phyloP scores from a whole-genome alignment of 78 protist species.

The Trichosphaerium sp. region DNA sequence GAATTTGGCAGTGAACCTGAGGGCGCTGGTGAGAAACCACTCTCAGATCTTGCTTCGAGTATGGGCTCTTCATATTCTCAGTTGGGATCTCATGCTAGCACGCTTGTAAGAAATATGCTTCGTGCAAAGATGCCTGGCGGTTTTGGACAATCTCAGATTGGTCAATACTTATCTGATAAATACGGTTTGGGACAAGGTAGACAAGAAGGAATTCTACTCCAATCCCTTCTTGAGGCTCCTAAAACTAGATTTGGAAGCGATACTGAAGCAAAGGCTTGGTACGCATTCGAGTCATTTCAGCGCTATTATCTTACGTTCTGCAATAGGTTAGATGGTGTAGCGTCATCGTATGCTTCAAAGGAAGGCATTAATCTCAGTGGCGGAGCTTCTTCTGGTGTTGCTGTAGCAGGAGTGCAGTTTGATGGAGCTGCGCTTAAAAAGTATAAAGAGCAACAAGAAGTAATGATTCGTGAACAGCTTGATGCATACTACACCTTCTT shows the following conservation, averaged over 20 bases:
- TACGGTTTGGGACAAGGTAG: slow-evolving; percentile 5
- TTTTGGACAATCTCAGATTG: not conserved
- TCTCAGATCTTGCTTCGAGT: slow-evolving; percentile 1
- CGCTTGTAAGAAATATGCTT: not conserved
- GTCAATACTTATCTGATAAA: not conserved
- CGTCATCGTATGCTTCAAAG: not conserved
- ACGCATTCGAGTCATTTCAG: no score
- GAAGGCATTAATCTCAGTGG: slow-evolving; percentile 6
- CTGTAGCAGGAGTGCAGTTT: not conserved
- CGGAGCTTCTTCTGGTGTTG: slow-evolving; percentile 1
- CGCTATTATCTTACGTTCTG: no score
- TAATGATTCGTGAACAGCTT: not conserved
- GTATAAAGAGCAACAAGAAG: not conserved
- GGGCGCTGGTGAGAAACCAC: slow-evolving; percentile 24
- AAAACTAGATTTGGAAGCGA: slow-evolving; percentile 18
- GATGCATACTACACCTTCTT: not conserved
- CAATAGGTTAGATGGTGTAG: slow-evolving; percentile 4
- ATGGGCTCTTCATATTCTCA: not conserved
- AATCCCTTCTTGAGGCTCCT: slow-evolving; percentile 24
- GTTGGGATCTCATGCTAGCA: slow-evolving; percentile 9
- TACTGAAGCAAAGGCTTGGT: slow-evolving; percentile 11
- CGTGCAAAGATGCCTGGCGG: slow-evolving; percentile 24
- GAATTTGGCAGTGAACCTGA: slow-evolving; percentile 29
- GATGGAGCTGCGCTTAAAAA: not conserved
- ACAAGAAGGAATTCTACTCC: slow-evolving; percentile 17